Conservation (phyloP, 1,139 yeast species). For the Magnusiomyces magnusii region DNA sequence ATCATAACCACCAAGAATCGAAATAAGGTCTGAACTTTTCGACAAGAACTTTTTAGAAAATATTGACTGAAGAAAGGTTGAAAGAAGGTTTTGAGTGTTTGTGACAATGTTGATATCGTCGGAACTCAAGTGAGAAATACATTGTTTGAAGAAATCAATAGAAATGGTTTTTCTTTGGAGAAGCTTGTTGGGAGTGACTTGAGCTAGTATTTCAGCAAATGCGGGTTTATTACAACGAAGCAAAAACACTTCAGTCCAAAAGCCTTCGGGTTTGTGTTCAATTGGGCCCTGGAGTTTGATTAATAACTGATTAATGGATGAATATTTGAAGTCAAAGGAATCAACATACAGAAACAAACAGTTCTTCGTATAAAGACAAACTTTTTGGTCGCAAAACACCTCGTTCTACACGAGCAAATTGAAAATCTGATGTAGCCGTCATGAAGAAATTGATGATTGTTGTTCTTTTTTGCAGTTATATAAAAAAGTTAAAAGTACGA, state of each 20-base stretch:
- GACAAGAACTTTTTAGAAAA: slow-evolving; percentile 29
- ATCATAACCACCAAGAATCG: slow-evolving; percentile 34
- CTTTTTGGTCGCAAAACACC: slow-evolving; percentile 29
- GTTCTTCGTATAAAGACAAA: slow-evolving; percentile 30
- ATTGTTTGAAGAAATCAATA: slow-evolving; percentile 7
- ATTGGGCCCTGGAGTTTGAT: slow-evolving; percentile 17
- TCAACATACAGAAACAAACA: slow-evolving; percentile 26
- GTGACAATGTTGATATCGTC: slow-evolving; percentile 22
- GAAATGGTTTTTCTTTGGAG: slow-evolving; percentile 17
- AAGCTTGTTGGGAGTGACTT: slow-evolving; percentile 24
- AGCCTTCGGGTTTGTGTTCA: slow-evolving; percentile 25
- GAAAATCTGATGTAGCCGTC: slow-evolving; percentile 1
- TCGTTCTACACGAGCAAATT: neutral
- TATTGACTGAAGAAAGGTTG: slow-evolving; percentile 28
- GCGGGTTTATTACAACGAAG: slow-evolving; percentile 30
- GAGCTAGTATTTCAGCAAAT: slow-evolving; percentile 22
- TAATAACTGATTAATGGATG: neutral
- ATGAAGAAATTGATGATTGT: too few relatives aligned
- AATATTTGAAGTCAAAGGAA: neutral
- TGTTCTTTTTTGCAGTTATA: too few relatives aligned
- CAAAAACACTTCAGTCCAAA: slow-evolving; percentile 37
- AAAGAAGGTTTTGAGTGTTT: slow-evolving; percentile 25
- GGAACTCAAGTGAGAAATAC: neutral
- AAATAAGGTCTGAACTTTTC: slow-evolving; percentile 30
- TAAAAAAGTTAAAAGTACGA: too few relatives aligned